Base-by-base conservation (phyloP, 2,329 filamentous ascomycete species). In the Monilinia fructicola region DNA sequence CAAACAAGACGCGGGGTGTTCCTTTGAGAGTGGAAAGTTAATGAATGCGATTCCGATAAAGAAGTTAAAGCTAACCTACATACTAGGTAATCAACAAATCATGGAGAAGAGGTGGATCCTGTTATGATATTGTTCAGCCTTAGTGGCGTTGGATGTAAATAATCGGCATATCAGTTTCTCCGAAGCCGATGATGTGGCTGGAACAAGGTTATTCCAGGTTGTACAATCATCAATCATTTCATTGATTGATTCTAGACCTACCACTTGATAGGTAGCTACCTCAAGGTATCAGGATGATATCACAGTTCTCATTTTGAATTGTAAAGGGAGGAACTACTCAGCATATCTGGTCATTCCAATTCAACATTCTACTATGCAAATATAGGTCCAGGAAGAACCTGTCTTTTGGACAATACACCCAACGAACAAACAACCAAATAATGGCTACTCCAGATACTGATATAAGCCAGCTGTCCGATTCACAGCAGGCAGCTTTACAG, bases 401-500 rank as follows among this genome's bases (percentile, higher is more conserved):
- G 46, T 52, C 58, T 50, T 40, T 61, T 18, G 58, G 58, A 52
- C 58, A 50, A 60, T 18, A 61, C 44, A 23, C 21, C 9, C 21
- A 46, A 46, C 44, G 21, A 46, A 50, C n/a, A 26, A 46, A 31
- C 38, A 58, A 44, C 11, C 44, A 18, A 48, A 60, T 44, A 76
- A 81, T 84, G 77, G 78, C 81, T 71, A 76, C 76, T 69, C 78
- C 78, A 67, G 83, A 83, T 66, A 74, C 84, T 67, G 87, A 91
- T 77, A 82, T 90, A 73, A 84, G 84, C 73, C 84, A 88, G 78
- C 88, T 97, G 75, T 90, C 90, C 61, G 81, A 88, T 70, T 85
- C 85, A 71, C 93, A 98, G 81, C 92, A 92, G 78, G 85, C 89
- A 62, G 90, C 92, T 56, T 85, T 99, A 35, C 89, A 96, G 73